Evolutionary conservation across 2,329 filamentous ascomycete species (phyloP), one percentile per base, ranked within the genome.

Genomic region (Stagonosporopsis vannaccii): DNA sequence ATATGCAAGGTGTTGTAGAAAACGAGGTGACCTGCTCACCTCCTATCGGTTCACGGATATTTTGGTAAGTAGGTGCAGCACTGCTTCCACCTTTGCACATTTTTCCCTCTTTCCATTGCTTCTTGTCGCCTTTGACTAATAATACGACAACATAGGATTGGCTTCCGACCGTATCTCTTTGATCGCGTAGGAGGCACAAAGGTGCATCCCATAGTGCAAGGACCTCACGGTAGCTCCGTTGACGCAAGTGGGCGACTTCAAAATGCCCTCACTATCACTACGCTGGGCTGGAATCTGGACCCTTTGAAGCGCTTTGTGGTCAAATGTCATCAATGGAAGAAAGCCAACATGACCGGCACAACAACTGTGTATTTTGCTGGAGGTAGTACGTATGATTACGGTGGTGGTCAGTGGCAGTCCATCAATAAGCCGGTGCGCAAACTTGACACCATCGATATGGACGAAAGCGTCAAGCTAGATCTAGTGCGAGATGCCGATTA

Each of bases 401-500:
- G 58, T 17, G 57, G 56, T 11, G 41, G 57, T 6, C 44, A 44
- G 6, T 72, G 70, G 70, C 58, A 64, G 15, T 64, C 67, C 0
- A 61, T 70, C 2, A 60, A 55, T 26, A 72, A 72, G 50, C 58
- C 67, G 13, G 56, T 65, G 6, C 65, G 70, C 11, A 72, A 61
- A 36, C 62, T 72, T 1, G 69, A 72, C 28, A 69, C 69, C 2
- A 69, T 72, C 28, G 70, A 74, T 33, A 71, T 74, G 65, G 66
- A 73, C 19, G 62, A 68, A n/a, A 41, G 45, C 2, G 30, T 61
- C 15, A 73, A 73, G 43, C 41, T 58, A 36, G 66, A 73, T 37
- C 51, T 77, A 26, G 50, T 78, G 8, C 56, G 61, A 44, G 74
- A 79, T 56, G 64, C 75, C 17, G 63, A 74, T 33, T 66, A 75